Evolutionary conservation across 345 rosid genomes (phyloP).

Genomic region (Hibiscus mutabilis): DNA sequence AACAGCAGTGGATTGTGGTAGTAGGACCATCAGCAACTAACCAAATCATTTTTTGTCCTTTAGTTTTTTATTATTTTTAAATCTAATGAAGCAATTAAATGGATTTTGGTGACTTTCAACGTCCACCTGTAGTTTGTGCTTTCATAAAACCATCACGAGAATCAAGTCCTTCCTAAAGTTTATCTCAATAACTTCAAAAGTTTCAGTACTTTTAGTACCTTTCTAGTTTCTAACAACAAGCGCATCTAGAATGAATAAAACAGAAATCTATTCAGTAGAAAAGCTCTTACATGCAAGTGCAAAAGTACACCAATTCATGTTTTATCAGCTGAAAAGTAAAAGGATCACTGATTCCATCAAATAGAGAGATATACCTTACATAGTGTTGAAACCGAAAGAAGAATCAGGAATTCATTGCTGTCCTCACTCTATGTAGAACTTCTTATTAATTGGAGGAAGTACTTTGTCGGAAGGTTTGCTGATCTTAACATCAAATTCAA

Average conservation of each 20-base stretch:
- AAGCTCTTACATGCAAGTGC: too few species aligned
- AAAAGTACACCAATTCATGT: neutral
- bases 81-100: too few species aligned
- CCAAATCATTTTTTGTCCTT: too few species aligned
- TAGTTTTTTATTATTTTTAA: too few species aligned
- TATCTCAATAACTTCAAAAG: neutral
- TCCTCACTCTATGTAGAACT: slow-evolving; percentile 67
- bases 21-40: too few species aligned
- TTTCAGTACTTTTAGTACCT: neutral
- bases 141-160: too few species aligned
- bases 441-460: slow-evolving; percentile 44
- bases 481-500: slow-evolving; percentile 61
- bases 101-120: too few species aligned
- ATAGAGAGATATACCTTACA: slow-evolving; percentile 10
- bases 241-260: neutral
- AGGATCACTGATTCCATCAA: slow-evolving; percentile 1
- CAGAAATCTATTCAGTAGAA: too few species aligned
- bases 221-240: neutral
- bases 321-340: neutral
- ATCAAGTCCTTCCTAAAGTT: too few species aligned
- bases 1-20: too few species aligned
- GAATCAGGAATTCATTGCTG: slow-evolving; percentile 5
- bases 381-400: neutral
- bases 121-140: too few species aligned
- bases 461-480: slow-evolving; percentile 43